These are phyloP conservation scores for Ophiostoma angusticollis DNA, from an alignment of 2,329 filamentous ascomycete species.

Conservation along the genomic window DNA sequence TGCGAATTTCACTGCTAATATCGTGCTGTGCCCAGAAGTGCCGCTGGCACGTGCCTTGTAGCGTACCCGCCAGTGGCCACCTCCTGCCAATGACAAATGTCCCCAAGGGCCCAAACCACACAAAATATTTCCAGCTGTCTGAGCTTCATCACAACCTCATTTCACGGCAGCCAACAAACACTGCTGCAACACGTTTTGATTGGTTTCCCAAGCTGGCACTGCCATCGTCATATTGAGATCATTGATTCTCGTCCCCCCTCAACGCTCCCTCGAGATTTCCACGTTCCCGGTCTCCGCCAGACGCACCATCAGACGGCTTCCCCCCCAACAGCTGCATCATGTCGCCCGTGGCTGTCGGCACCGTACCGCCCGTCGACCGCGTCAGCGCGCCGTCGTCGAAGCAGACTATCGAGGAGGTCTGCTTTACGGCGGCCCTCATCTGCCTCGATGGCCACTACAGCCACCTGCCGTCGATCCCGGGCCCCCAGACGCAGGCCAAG, in stretches of 20 bases:
- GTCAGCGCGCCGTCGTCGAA: slow-evolving; percentile 15
- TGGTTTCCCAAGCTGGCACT: too few species aligned
- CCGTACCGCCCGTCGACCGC: slow-evolving; percentile 14
- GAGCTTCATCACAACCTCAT: background rate
- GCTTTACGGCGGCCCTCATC: slow-evolving; percentile 47
- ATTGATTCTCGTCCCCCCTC: too few species aligned
- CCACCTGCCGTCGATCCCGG: slow-evolving; percentile 39
- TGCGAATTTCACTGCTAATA: too few species aligned
- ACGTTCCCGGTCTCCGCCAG: background rate
- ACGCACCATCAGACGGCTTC: background rate
- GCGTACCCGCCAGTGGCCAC: too few species aligned
- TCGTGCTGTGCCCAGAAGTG: background rate
- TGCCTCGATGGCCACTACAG: slow-evolving; percentile 50
- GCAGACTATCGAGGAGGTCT: slow-evolving; percentile 50
- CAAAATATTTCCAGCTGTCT: background rate
- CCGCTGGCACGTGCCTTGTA: too few species aligned
- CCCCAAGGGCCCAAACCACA: background rate
- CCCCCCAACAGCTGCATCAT: slow-evolving; percentile 5
- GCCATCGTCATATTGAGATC: too few species aligned
- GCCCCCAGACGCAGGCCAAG: slow-evolving; percentile 39
- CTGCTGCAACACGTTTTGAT: background rate
- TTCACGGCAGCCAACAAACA: background rate
- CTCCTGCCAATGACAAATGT: too few species aligned
- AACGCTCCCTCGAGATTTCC: background rate
- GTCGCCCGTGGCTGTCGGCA: slow-evolving; percentile 14